These are phyloP conservation scores for Gaeumannomyces tritici DNA, from an alignment of 2,329 filamentous ascomycete genomes.

Conservation along the genomic window DNA sequence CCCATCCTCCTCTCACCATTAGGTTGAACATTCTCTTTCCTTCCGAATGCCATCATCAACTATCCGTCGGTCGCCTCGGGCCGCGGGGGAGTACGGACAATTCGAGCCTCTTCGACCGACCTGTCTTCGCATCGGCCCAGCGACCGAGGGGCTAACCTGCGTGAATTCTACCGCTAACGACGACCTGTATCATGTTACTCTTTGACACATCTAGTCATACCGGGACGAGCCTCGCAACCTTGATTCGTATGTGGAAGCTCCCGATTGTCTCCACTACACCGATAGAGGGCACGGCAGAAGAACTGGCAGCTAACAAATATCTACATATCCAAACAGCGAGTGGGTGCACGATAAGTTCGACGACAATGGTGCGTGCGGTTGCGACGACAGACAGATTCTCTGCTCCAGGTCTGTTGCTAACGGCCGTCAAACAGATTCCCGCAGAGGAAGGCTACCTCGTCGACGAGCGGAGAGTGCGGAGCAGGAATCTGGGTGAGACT, in stretches of 20 bases:
- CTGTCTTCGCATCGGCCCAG: conserved; percentile 15
- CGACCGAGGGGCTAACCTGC: conserved; percentile 11
- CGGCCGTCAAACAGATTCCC: neutral
- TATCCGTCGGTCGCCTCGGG: conserved; percentile 8
- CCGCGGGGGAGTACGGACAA: neutral
- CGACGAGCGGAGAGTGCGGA: neutral
- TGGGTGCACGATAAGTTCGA: conserved; percentile 93
- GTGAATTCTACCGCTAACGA: conserved; percentile 22
- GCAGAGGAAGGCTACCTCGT: conserved; percentile 2
- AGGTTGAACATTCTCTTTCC: conserved; percentile 8
- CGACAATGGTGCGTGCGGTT: conserved; percentile 48
- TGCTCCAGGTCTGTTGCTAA: neutral
- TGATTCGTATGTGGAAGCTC: conserved; percentile 49
- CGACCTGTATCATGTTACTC: neutral
- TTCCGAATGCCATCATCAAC: neutral
- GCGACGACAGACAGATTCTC: neutral
- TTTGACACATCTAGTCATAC: conserved; percentile 38
- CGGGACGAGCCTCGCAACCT: conserved; percentile 56
- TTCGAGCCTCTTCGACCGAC: conserved; percentile 3
- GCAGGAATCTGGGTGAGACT: neutral
- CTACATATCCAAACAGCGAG: conserved; percentile 45
- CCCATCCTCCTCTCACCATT: neutral
- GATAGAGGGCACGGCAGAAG: conserved; percentile 9
- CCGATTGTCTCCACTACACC: neutral
- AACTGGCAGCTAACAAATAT: neutral